Percentiles rank a stretch among this genome's conserved stretches.
Evolutionary conservation across 257 asterid genomes (phyloP).

Genomic region (Perilla frutescens): DNA sequence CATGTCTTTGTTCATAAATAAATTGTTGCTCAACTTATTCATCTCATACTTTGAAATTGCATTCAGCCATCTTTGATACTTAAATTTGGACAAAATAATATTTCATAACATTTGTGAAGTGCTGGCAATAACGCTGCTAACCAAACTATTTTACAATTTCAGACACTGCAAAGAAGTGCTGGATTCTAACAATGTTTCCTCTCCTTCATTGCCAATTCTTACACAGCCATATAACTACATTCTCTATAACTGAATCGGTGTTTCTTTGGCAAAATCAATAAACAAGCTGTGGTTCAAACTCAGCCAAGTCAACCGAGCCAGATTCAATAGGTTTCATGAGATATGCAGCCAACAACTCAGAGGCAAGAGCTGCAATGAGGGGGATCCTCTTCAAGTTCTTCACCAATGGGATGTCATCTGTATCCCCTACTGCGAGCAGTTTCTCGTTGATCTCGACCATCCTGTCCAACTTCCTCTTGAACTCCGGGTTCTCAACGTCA

Average conservation of each 20-base stretch:
- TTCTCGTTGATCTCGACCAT: constrained; percentile 85
- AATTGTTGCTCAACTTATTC: not conserved
- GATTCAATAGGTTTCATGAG: constrained; percentile 98
- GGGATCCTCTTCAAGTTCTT: constrained; percentile 94
- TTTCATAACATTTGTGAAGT: no score
- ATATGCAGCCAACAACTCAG: constrained; percentile 83
- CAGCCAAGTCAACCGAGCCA: constrained; percentile 92
- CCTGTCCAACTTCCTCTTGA: constrained; percentile 91
- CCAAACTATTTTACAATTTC: not conserved
- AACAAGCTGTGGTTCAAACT: constrained; percentile 80
- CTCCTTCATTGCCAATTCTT: constrained; percentile 31
- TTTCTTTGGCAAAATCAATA: constrained; percentile 45
- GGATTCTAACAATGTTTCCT: constrained; percentile 32
- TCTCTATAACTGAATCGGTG: not conserved
- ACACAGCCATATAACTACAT: constrained; percentile 37
- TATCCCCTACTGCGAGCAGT: constrained; percentile 71
- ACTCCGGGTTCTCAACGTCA: constrained; percentile 92
- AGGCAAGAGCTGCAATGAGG: constrained; percentile 78
- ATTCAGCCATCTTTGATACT: not conserved
- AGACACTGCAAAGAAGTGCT: not conserved
- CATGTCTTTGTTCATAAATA: constrained; percentile 25
- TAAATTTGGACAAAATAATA: not conserved
- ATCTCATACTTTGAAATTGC: not conserved
- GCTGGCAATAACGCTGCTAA: not conserved
- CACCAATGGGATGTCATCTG: constrained; percentile 68